Conservation (phyloP, 441 rosid species). For the Corymbia calophylla region DNA sequence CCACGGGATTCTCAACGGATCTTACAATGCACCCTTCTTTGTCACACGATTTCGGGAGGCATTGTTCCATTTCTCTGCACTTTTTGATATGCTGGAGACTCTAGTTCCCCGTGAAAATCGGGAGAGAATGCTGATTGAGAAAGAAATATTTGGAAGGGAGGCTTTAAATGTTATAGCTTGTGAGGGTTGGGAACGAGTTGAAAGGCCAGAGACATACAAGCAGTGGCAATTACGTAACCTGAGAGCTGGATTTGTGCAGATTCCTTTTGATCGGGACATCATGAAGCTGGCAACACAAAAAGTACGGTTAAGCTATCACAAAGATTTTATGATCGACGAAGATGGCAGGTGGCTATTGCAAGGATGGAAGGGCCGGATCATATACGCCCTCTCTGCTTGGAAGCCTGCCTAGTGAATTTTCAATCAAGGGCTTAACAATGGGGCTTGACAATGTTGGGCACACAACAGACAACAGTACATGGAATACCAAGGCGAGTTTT, state of each 20-base stretch:
- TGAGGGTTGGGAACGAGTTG: neutral
- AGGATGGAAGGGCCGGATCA: neutral
- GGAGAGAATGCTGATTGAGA: neutral
- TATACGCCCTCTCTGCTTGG: neutral
- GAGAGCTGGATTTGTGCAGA: neutral
- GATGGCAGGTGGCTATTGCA: neutral
- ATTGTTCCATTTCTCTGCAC: constrained; percentile 5
- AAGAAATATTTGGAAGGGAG: neutral
- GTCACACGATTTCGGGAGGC: constrained; percentile 14
- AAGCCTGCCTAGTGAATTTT: neutral
- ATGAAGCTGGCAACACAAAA: neutral
- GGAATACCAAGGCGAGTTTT: neutral
- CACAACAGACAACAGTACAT: neutral
- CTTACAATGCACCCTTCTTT: constrained; percentile 7
- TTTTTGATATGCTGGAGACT: constrained; percentile 1
- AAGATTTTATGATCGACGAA: neutral
- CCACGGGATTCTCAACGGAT: constrained; percentile 1
- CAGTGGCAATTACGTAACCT: neutral
- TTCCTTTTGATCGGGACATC: neutral
- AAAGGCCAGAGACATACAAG: neutral
- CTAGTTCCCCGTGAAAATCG: neutral
- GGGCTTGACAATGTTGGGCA: neutral
- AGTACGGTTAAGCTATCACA: neutral
- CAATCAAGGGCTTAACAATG: neutral
- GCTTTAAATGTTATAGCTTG: neutral